Evolutionary conservation across 495 filamentous ascomycete genomes (phyloP), one percentile per base, ranked within the genome.

Genomic region (Aspergillus campestris): DNA sequence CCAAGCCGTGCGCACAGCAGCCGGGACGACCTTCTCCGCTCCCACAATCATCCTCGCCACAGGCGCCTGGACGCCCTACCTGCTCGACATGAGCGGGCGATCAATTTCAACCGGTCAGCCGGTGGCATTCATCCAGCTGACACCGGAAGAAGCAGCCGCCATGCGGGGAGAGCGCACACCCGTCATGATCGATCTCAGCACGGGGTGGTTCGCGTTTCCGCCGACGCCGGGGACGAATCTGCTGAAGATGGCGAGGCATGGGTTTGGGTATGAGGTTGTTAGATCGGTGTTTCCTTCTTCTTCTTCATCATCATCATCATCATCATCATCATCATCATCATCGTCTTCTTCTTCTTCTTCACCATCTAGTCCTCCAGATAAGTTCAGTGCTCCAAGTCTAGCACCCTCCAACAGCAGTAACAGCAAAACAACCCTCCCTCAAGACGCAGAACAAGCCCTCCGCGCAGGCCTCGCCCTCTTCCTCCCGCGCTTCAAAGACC

Each of bases 191-290:
- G 88, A 92, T 59, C 61, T 92, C 46, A 77, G 71, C 12, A 79
- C 72, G 0, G 87, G 87, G 14, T 65, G 85, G 38, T 95, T 89
- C 65, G 65, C 82, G 39, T 83, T 90, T 53, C 86, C 86, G 5
- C 86, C 88, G 7, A 55, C 54, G 0, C 57, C 59, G 5, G 61
- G 55, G 7, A 57, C 54, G 10, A 55, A 77, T 40, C 64, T 83
- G 5, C 65, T 94, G 29, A 94, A 94, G 56, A 51, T 91, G 30
- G 87, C 84, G 5, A 70, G 83, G 1, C 89, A 94, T 57, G 73
- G 71, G n/a, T 82, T 82, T 58, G 89, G 89, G 4, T 92, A 87
- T 52, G 55, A 52, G 24, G 61, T 57, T 8, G 44, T 71, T 6
- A 86, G 18, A 24, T 24, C 18, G 18, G 18, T 24, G 18, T n/a